Base-by-base conservation (phyloP, 371 early-diverging fungal genomes). In the Apophysomyces trapeziformis region DNA sequence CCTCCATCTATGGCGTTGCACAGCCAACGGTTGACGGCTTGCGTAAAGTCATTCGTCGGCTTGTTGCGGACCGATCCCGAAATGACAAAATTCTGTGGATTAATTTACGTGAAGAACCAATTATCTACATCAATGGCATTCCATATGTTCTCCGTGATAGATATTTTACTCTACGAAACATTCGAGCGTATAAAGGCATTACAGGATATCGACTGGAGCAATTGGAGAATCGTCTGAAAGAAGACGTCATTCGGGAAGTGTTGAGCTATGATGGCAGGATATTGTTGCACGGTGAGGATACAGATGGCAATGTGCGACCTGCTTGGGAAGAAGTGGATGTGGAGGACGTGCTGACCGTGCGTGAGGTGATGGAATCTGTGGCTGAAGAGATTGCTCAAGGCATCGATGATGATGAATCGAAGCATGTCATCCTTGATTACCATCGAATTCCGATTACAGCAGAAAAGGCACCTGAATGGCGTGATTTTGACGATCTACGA, bases 121-220 rank as follows among this genome's bases (percentile, higher is more conserved):
- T 93, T 21, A 84, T 91, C 7, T 92, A 92, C 67, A 83, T 93
- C 61, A 87, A 90, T 60, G 90, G 88, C n/a, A 72, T 79, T 9
- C 91, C 93, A 6, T 90, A 90, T 72, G 92, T 92, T 0, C 81
- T 93, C 2, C 80, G 92, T 41, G 90, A 90, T 66, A 74, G 85
- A n/a, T 85, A 77, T 38, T 74, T 85, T 60, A 87, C 89, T 1
- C 66, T 92, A 14, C 81, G 91, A 21, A 90, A 92, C 66, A 84
- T 90, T 43, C 83, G 87, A 50, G 84, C 88, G 0, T 91, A 89
- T 68, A 77, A 85, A 35, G 93, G 93, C 9, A 91, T 93, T 41
- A 86, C 89, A 0, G 68, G 85, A 2, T 59, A 72, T n/a, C 82
- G 90, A 26, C 77, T 93, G 36, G 91, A 92, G 68, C 74, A 83